These are phyloP conservation scores for Blechomonas ayalai DNA, from an alignment of 208 protist genomes.

Conservation along the genomic window DNA sequence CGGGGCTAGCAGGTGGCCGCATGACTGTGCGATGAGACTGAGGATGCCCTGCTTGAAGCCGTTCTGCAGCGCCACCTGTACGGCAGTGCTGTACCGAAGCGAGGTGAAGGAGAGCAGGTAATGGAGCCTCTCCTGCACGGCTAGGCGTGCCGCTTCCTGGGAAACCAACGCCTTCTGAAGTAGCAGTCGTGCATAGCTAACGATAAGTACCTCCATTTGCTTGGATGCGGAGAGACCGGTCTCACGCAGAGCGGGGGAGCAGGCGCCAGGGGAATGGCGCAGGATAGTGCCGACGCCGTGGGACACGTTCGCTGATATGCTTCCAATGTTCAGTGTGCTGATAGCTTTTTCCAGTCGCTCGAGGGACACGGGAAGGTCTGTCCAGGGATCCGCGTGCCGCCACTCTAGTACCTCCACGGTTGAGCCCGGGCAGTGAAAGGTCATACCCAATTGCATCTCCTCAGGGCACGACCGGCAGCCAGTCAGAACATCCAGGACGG, in stretches of 20 bases:
- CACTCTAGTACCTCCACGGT: slow-evolving; percentile 26
- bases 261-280: slow-evolving; percentile 10
- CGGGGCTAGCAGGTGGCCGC: slow-evolving; percentile 34
- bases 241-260: slow-evolving; percentile 1
- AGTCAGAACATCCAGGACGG: slow-evolving; percentile 26
- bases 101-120: slow-evolving; percentile 57
- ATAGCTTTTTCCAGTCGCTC: slow-evolving; percentile 8
- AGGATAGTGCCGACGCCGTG: slow-evolving; percentile 20
- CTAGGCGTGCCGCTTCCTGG: slow-evolving; percentile 32
- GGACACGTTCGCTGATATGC: slow-evolving; percentile 26
- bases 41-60: slow-evolving; percentile 32
- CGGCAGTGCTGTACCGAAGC: slow-evolving; percentile 23
- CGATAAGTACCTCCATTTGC: slow-evolving; percentile 69
- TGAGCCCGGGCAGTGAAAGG: slow-evolving; percentile 25
- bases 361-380: slow-evolving; percentile 2
- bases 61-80: slow-evolving; percentile 28
- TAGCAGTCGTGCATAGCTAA: slow-evolving; percentile 68
- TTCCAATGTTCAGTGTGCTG: slow-evolving; percentile 1
- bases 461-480: slow-evolving; percentile 14
- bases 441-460: slow-evolving; percentile 30
- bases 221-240: slow-evolving; percentile 18
- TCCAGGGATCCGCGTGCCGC: slow-evolving; percentile 5
- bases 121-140: slow-evolving; percentile 29
- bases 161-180: slow-evolving; percentile 52
- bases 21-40: slow-evolving; percentile 36